These are phyloP conservation scores for Yamadazyma sp. DNA, from an alignment of 805 yeast species.

Conservation along the genomic window DNA sequence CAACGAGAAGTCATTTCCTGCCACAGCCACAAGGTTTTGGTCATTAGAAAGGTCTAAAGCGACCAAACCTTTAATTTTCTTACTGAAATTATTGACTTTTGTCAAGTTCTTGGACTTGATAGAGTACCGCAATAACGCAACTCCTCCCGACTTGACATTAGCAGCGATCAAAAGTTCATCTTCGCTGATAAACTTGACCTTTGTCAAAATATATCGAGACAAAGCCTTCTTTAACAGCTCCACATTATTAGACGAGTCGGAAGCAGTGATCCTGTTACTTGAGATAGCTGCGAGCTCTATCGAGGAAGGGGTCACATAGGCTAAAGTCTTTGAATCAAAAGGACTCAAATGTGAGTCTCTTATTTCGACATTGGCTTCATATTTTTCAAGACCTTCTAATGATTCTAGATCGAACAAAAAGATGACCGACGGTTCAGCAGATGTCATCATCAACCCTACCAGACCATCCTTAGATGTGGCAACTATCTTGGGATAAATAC, in stretches of 20 bases:
- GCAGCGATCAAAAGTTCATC: constrained; percentile 35
- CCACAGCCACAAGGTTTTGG: constrained; percentile 50
- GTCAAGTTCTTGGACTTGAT: constrained; percentile 41
- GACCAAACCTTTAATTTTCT: constrained; percentile 54
- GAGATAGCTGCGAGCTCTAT: constrained; percentile 53
- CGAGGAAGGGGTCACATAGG: constrained; percentile 56
- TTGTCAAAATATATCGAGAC: constrained; percentile 34
- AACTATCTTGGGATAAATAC: constrained; percentile 65
- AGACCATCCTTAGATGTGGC: constrained; percentile 57
- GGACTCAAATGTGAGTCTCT: constrained; percentile 70
- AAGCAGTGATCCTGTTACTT: constrained; percentile 52
- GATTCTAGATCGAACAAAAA: constrained; percentile 58
- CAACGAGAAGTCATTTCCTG: constrained; percentile 68
- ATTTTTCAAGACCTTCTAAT: constrained; percentile 53
- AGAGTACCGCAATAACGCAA: constrained; percentile 48
- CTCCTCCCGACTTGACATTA: constrained; percentile 29
- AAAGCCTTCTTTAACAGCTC: constrained; percentile 22
- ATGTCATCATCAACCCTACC: constrained; percentile 67
- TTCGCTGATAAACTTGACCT: constrained; percentile 42
- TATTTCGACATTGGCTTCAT: constrained; percentile 53
- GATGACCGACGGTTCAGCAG: constrained; percentile 61
- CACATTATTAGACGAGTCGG: constrained; percentile 24
- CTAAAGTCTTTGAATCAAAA: constrained; percentile 50
- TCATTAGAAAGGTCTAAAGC: constrained; percentile 47
- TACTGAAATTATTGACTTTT: constrained; percentile 43